Evolutionary conservation across 352 stramenopile genomes (phyloP).

Genomic region (Globisporangium sylvaticum): DNA sequence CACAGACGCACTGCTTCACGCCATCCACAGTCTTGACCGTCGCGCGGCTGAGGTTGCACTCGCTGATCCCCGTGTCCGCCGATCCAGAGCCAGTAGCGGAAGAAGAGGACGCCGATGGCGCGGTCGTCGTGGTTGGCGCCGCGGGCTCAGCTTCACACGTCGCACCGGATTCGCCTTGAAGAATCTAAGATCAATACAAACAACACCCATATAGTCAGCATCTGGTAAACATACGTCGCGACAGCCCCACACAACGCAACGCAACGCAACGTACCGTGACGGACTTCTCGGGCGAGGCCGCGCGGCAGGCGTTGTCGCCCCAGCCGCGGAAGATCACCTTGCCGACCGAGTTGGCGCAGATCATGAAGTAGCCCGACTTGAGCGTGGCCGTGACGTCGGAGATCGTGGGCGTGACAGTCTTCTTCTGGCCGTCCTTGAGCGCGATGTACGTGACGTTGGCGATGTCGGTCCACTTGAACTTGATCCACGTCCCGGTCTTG

Average conservation of each 20-base stretch:
- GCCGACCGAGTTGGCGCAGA: constrained; percentile 50
- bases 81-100: constrained; percentile 11
- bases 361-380: constrained; percentile 52
- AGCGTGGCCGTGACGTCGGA: constrained; percentile 28
- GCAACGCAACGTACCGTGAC: constrained; percentile 27
- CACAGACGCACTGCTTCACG: constrained; percentile 44
- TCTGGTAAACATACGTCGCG: neutral
- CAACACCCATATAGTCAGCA: neutral
- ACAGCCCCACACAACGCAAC: neutral
- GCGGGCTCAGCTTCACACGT: constrained; percentile 11
- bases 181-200: constrained; percentile 1
- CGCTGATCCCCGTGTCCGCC: constrained; percentile 21
- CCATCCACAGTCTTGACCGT: constrained; percentile 42
- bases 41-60: constrained; percentile 54
- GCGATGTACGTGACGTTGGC: constrained; percentile 66
- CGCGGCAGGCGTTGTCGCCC: constrained; percentile 43
- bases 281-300: constrained; percentile 46
- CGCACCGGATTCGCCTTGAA: constrained; percentile 10
- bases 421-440: constrained; percentile 66
- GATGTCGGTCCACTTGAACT: constrained; percentile 45
- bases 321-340: constrained; percentile 63
- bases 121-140: constrained; percentile 3
- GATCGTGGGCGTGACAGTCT: constrained; percentile 35
- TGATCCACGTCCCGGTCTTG: constrained; percentile 50
- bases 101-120: constrained; percentile 6